Evolutionary conservation across 371 early-diverging fungal species (phyloP), one percentile per base, ranked within the genome.

Genomic region (Cokeromyces recurvatus): DNA sequence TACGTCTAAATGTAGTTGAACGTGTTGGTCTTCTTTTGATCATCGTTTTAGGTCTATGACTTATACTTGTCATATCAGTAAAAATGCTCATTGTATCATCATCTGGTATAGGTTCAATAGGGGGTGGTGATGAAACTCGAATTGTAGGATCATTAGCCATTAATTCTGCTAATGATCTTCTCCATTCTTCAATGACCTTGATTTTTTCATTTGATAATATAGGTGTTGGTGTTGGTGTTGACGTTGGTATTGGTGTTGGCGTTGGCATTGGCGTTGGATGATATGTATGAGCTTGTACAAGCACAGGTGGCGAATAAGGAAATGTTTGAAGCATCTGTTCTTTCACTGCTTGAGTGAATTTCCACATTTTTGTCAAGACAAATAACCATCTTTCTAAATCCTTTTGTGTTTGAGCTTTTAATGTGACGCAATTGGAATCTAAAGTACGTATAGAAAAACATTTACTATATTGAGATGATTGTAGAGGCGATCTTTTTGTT

Each of bases 381-480:
- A 75, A 75, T n/a, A 75, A 46, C 76, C 76, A 75, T 20, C 76
- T 43, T 24, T 75, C 76, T 21, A 75, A 37, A 29, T 75, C 76
- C 32, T 71, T 75, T 45, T 71, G 57, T 43, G 71, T 75, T 9
- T 59, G 62, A 5, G 70, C 72, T 36, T 71, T 75, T 45, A 75
- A 48, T 3, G 69, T 50, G 32, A 61, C 53, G 20, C 57, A 57
- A 19, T 59, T 43, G 4, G 49, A 55, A 42, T 69, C 62, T 38
- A 53, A 51, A 0, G 76, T 66, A 12, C 71, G 67, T 14, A 75
- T 53, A 15, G 67, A 75, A 25, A 75, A 75, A 35, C 69, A 71
- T 20, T 57, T 62, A 4, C 4, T n/a, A n/a, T 9, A 9, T 6
- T n/a, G 7, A 15, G 7, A 11, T 34, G 35, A 9, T 5, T 34